A percentile compares a stretch with the other conserved stretches of the same genome.
Evolutionary conservation across 169 alveolate genomes (phyloP).

Genomic region (Cystoisospora suis): DNA sequence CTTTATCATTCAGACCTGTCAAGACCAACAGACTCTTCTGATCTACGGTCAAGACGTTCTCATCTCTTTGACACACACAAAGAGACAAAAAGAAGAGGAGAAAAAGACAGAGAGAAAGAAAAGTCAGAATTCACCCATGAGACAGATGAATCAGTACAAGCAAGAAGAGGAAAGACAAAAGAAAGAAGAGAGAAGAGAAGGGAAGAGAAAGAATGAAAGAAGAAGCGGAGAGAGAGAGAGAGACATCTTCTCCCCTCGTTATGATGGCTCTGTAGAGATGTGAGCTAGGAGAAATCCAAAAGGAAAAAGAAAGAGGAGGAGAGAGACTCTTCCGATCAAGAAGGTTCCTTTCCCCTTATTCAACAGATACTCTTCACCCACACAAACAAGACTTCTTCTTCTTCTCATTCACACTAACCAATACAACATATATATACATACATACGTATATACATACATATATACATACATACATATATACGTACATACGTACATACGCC

Average conservation of each 20-base stretch:
- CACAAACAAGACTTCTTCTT: neutral
- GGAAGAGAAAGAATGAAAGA: neutral
- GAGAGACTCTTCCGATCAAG: no score
- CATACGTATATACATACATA: neutral
- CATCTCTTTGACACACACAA: neutral
- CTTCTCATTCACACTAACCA: no score
- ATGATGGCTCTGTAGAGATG: neutral
- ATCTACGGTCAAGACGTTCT: constrained; percentile 9
- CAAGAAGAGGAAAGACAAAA: neutral
- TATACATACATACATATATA: neutral
- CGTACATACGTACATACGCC: neutral
- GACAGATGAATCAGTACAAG: neutral
- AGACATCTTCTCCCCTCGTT: neutral
- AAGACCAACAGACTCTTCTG: neutral
- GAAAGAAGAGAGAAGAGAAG: neutral
- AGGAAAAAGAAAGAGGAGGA: neutral
- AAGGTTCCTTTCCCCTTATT: no score
- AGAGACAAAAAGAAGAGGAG: neutral
- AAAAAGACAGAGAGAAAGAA: neutral
- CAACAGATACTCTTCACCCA: neutral
- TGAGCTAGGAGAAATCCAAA: neutral
- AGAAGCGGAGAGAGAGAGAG: neutral
- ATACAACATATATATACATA: neutral
- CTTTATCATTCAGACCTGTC: constrained; percentile 39
- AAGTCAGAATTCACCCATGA: neutral